phyloP scores from a whole-genome alignment of 371 early-diverging fungal genomes.

The Thermomucor indicae-seudaticae region DNA sequence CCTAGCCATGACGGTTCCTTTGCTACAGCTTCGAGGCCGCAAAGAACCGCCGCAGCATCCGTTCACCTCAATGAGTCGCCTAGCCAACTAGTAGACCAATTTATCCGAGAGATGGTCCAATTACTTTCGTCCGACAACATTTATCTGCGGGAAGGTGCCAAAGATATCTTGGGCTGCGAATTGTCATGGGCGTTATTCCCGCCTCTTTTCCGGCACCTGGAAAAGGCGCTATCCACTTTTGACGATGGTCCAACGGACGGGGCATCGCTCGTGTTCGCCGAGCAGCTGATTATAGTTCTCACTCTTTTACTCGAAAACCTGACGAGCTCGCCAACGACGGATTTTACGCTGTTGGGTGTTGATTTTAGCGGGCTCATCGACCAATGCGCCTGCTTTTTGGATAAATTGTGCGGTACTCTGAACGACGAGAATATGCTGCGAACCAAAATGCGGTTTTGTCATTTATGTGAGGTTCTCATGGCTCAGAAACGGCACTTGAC shows the following conservation, averaged over 20 bases:
- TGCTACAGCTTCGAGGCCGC: not conserved
- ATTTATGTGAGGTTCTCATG: conserved; percentile 75
- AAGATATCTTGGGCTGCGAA: conserved; percentile 81
- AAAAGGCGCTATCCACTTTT: conserved; percentile 57
- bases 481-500: conserved; percentile 72
- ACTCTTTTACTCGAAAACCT: conserved; percentile 72
- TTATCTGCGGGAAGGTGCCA: conserved; percentile 81
- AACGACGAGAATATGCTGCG: conserved; percentile 69
- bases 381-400: conserved; percentile 71
- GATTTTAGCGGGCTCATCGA: conserved; percentile 76
- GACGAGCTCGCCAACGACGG: conserved; percentile 59
- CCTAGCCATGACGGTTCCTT: conserved; percentile 18
- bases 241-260: conserved; percentile 62
- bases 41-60: conserved; percentile 26
- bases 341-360: conserved; percentile 63
- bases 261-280: conserved; percentile 83
- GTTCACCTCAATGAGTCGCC: conserved; percentile 44
- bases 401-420: conserved; percentile 57
- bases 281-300: conserved; percentile 78
- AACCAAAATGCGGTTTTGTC: conserved; percentile 81
- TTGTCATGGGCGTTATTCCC: conserved; percentile 71
- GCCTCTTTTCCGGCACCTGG: conserved; percentile 73
- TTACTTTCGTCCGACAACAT: conserved; percentile 79
- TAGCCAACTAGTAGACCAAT: conserved; percentile 62
- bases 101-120: conserved; percentile 76